Percentiles rank a stretch among this genome's conserved stretches.
Conservation (phyloP, 2,329 filamentous ascomycete species). For the Catunica adiposa region DNA sequence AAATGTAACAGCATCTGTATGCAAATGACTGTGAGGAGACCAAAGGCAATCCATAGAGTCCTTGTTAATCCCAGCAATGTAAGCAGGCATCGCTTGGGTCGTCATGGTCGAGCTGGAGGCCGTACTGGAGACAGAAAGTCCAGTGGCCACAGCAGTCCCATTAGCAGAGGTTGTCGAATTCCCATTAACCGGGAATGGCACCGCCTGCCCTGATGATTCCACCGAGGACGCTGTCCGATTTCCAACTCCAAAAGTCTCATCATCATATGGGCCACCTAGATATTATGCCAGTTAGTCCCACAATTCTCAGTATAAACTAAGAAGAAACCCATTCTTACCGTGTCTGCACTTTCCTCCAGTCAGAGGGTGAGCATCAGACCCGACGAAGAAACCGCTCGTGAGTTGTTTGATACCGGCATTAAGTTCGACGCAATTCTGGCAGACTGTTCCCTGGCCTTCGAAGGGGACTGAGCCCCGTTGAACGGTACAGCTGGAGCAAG, state of each 20-base stretch:
- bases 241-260: neutral
- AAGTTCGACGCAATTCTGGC: conserved; percentile 7
- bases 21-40: conserved; percentile 12
- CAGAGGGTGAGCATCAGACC: conserved; percentile 3
- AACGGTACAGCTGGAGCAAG: conserved; percentile 4
- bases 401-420: neutral
- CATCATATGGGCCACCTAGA: conserved; percentile 11
- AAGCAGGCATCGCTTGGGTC: neutral
- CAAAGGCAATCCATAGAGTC: conserved; percentile 14
- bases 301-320: neutral
- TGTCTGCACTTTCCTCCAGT: conserved; percentile 11
- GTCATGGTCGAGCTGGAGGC: neutral
- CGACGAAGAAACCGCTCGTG: conserved; percentile 11
- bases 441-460: conserved; percentile 2
- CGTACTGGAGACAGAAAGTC: neutral
- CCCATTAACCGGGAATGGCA: neutral
- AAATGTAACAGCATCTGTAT: conserved; percentile 8
- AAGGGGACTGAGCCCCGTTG: neutral
- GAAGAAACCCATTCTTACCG: neutral
- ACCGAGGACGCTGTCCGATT: neutral
- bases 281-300: conserved; percentile 1
- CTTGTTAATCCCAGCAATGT: conserved; percentile 14
- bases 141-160: neutral
- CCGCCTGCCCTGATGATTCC: neutral
- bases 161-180: neutral